A percentile compares a stretch with the other conserved stretches of the same genome.
phyloP scores from a whole-genome alignment of 2,329 filamentous ascomycete genomes.

The Aureobasidium vineae region DNA sequence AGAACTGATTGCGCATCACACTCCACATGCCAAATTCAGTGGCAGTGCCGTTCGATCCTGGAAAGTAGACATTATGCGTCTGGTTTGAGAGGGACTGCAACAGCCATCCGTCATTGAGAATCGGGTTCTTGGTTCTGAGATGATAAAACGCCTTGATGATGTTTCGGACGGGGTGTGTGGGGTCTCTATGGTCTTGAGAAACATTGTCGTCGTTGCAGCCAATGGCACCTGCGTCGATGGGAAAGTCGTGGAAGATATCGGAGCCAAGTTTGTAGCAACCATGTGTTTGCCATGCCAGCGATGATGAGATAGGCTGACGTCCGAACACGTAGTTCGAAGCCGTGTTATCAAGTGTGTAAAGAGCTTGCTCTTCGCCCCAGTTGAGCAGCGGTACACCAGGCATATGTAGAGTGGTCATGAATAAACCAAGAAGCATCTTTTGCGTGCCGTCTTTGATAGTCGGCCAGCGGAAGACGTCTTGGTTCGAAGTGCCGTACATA shows the following conservation, averaged over 20 bases:
- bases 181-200: conserved; percentile 61
- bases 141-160: conserved; percentile 62
- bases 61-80: conserved; percentile 52
- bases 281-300: conserved; percentile 62
- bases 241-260: conserved; percentile 58
- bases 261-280: conserved; percentile 60
- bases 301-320: conserved; percentile 60
- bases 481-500: conserved; percentile 61
- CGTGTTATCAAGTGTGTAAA: conserved; percentile 63
- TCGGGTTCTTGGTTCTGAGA: conserved; percentile 56
- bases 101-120: conserved; percentile 59
- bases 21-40: conserved; percentile 63
- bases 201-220: conserved; percentile 59
- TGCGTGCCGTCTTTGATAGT: conserved; percentile 57
- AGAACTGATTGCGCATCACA: conserved; percentile 53
- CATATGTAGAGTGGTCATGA: conserved; percentile 59
- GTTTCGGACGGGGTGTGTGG: conserved; percentile 60
- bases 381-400: conserved; percentile 60
- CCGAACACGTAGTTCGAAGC: conserved; percentile 65
- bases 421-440: conserved; percentile 58
- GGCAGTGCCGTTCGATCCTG: conserved; percentile 52
- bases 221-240: conserved; percentile 52
- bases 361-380: conserved; percentile 65
- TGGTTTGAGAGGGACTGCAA: conserved; percentile 58
- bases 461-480: conserved; percentile 66